A percentile compares a stretch with the other conserved stretches of the same genome.
Conservation (phyloP, 345 rosid species). For the Trapa bicornis region DNA sequence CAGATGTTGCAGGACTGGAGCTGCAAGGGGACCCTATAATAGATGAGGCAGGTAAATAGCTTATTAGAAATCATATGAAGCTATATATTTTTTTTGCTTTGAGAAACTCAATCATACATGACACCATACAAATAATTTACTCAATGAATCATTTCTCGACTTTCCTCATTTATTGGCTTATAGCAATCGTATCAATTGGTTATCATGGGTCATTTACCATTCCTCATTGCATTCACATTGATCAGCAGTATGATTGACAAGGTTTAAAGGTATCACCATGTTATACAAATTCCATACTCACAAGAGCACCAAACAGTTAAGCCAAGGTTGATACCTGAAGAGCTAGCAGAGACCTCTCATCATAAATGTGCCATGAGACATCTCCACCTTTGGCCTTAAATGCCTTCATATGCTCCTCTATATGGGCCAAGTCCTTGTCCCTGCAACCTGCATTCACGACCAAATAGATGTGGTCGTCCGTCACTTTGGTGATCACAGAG, state of each 20-base stretch:
- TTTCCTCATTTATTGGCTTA: neutral
- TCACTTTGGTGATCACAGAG: conserved; percentile 85
- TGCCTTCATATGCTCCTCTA: conserved; percentile 89
- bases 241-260: neutral
- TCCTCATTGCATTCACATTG: neutral
- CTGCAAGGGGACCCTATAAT: conserved; percentile 90
- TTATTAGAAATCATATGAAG: neutral
- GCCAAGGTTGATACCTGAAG: conserved; percentile 45
- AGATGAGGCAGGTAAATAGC: neutral
- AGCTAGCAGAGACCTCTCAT: conserved; percentile 97
- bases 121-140: neutral
- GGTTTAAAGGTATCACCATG: neutral
- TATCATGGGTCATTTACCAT: neutral
- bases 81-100: neutral
- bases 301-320: neutral
- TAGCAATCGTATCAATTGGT: neutral
- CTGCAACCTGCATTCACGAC: conserved; percentile 99
- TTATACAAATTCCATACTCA: neutral
- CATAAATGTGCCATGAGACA: conserved; percentile 93
- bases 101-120: neutral
- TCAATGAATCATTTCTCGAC: neutral
- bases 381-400: conserved; percentile 87
- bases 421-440: conserved; percentile 96
- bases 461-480: conserved; percentile 64
- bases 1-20: conserved; percentile 74